These are phyloP conservation scores for Clonostachys rosea DNA, from an alignment of 2,329 filamentous ascomycete species.

Conservation along the genomic window DNA sequence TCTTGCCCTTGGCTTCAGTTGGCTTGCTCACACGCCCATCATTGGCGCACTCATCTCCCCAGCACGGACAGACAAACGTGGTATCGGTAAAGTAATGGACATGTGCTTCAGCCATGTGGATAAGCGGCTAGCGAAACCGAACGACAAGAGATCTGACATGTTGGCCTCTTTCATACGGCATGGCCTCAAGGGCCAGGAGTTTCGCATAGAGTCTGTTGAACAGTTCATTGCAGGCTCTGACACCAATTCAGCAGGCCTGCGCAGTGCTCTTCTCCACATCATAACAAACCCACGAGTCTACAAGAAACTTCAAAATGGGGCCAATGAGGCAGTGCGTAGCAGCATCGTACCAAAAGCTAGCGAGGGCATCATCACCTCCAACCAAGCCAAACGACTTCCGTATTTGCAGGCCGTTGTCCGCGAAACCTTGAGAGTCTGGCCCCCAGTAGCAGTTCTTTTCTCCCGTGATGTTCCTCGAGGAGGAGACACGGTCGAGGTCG, in stretches of 20 bases:
- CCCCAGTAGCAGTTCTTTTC: constrained; percentile 27
- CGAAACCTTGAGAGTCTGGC: constrained; percentile 34
- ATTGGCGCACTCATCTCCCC: constrained; percentile 34
- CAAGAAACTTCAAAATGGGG: constrained; percentile 28
- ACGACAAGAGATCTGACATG: constrained; percentile 24
- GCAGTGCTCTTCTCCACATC: constrained; percentile 46
- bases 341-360: constrained; percentile 8
- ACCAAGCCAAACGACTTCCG: constrained; percentile 25
- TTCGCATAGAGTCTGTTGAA: constrained; percentile 20
- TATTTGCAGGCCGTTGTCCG: constrained; percentile 45
- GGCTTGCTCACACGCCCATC: constrained; percentile 32
- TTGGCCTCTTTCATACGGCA: constrained; percentile 33
- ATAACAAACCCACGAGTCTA: constrained; percentile 43
- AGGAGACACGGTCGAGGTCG: constrained; percentile 17
- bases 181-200: constrained; percentile 20
- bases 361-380: constrained; percentile 10
- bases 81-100: constrained; percentile 30
- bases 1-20: constrained; percentile 32
- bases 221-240: constrained; percentile 30
- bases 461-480: constrained; percentile 22
- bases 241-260: constrained; percentile 42
- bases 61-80: constrained; percentile 27
- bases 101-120: constrained; percentile 7
- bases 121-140: constrained; percentile 12
- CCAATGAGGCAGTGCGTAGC: constrained; percentile 31